Evolutionary conservation across 148 eudicot genomes (phyloP), one percentile per base, ranked within the genome.

Genomic region (Dianthus caryophyllus): DNA sequence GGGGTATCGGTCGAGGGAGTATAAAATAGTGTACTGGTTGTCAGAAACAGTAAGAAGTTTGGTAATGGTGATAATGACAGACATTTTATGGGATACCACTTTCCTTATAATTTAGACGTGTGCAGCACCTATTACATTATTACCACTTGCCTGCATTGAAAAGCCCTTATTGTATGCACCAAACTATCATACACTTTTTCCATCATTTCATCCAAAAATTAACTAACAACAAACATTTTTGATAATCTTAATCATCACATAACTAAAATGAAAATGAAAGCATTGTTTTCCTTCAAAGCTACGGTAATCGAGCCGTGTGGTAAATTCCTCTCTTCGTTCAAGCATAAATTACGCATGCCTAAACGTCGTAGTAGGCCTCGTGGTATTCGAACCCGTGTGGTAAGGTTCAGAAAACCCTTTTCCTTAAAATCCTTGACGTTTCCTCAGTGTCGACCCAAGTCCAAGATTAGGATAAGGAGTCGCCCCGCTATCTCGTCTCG

Each of bases 261-360:
- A 66, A 17, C 52, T 3, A 47, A 27, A 17, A 79, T 69, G 80
- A 74, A 58, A 51, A 49, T 72, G 60, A 82, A 76, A 74, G 68
- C 71, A 44, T 69, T 73, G 67, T 57, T 54, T 77, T 55, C 76
- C 84, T 86, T 86, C 83, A 86, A 81, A 73, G 75, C 73, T 80
- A 89, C 78, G 79, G 79, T 85, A 48, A 29, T 76, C 41, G 78
- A 73, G 39, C 92, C 97, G 20, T 86, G 84, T 78, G 73, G 78
- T 61, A 83, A 77, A 46, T 24, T 86, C 27, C 30, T 80, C 9
- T 70, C 74, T 25, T 61, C 77, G 59, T 75, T 84, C 66, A 84
- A 71, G 49, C 71, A 76, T 51, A 80, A 55, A 50, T 71, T 75
- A 33, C 72, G 46, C 47, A 58, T 73, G 70, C 65, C 77, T 44